Evolutionary conservation across 2,329 filamentous ascomycete genomes (phyloP), one percentile per base, ranked within the genome.

Genomic region (Trichophyton benhamiae): DNA sequence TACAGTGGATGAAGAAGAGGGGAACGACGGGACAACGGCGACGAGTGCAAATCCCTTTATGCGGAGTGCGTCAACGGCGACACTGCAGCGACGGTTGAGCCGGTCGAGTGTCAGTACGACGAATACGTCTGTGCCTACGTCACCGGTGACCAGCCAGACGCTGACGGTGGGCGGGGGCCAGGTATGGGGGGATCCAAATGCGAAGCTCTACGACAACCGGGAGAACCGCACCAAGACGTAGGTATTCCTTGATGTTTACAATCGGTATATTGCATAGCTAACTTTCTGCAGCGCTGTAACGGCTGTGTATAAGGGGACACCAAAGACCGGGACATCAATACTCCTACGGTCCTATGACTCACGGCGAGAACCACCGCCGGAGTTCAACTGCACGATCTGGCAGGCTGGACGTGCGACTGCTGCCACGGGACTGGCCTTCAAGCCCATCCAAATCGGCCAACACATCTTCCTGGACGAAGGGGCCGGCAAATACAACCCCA

Each of bases 381-480:
- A 96, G 72, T 92, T 90, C 64, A 88, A 96, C 70, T 96, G 91
- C 75, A 95, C 87, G 53, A 94, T 99, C 62, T 99, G 94, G 94
- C 87, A 99, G 76, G 94, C 94, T 3, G 94, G 94, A 9, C 85
- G 94, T 63, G 94, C 94, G n/a, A 99, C 94, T 0, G 89, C 83
- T 60, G 89, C 94, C 0, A 94, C 92, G 0, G 90, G 89, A 0
- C 79, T 96, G 49, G 94, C 94, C 0, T 99, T 99, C 77, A 99
- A 99, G 72, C 91, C 92, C 0, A 91, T 99, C 58, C 87, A 88
- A 66, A 89, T 99, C 44, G 94, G 94, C 2, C 92, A 97, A 72
- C 92, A 91, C 0, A 81, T 91, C 8, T 99, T 99, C 70, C 87
- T 96, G 63, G 94, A 99, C 67, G 92, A 97, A 71, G 94, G 94